A percentile compares a stretch with the other conserved stretches of the same genome.
Conservation (phyloP, 345 rosid species). For the Hypericum perforatum region DNA sequence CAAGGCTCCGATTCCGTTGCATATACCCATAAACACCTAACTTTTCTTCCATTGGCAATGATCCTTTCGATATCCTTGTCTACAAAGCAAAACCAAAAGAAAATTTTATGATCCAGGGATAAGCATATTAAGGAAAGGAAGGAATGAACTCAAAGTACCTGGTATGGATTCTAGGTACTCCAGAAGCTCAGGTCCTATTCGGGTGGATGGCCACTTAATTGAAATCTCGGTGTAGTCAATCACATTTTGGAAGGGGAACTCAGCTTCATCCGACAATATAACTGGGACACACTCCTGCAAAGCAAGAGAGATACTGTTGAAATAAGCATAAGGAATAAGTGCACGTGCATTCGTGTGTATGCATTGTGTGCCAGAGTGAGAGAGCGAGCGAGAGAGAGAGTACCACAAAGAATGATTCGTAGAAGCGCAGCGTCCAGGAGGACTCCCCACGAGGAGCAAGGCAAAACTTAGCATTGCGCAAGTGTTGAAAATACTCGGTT, state of each 20-base stretch:
- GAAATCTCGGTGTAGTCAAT: slow-evolving; percentile 68
- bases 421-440: slow-evolving; percentile 97
- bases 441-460: slow-evolving; percentile 97
- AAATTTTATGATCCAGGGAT: neutral
- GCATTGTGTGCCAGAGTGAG: neutral
- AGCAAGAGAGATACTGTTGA: slow-evolving; percentile 8
- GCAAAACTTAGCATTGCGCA: slow-evolving; percentile 86
- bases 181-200: slow-evolving; percentile 64
- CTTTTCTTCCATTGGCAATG: slow-evolving; percentile 57
- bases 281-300: slow-evolving; percentile 93
- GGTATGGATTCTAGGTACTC: slow-evolving; percentile 74
- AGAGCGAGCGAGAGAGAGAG: slow-evolving; percentile 23
- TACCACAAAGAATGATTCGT: slow-evolving; percentile 92
- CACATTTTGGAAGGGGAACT: slow-evolving; percentile 88
- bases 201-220: slow-evolving; percentile 91
- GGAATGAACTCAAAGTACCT: slow-evolving; percentile 7
- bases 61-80: slow-evolving; percentile 55
- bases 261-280: slow-evolving; percentile 77
- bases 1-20: slow-evolving; percentile 54
- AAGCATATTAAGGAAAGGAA: neutral
- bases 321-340: neutral
- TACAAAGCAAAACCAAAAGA: slow-evolving; percentile 16
- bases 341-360: neutral
- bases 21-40: slow-evolving; percentile 78
- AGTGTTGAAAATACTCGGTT: slow-evolving; percentile 79